phyloP scores from a whole-genome alignment of 805 yeast species.

The Barnettozyma californica region DNA sequence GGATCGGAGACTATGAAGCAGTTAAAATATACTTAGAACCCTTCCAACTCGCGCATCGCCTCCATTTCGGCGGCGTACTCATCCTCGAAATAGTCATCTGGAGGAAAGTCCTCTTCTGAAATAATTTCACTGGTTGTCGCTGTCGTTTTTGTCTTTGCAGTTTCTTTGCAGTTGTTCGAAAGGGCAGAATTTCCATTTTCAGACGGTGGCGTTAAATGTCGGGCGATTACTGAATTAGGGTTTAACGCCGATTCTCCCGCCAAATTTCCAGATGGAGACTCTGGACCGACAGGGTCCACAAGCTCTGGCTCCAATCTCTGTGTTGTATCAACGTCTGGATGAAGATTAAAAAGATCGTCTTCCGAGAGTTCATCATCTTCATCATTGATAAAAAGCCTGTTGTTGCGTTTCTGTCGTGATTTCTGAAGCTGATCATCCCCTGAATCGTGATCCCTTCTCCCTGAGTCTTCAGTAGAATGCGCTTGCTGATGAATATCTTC shows the following conservation, averaged over 20 bases:
- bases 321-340: not conserved
- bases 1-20: not conserved
- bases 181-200: not conserved
- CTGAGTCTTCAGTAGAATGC: conserved; percentile 11
- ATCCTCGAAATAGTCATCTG: conserved; percentile 15
- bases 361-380: conserved; percentile 4
- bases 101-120: conserved; percentile 4
- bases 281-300: not conserved
- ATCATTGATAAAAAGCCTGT: conserved; percentile 3
- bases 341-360: conserved; percentile 10
- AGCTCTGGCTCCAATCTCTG: not conserved
- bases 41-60: conserved; percentile 14
- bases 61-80: conserved; percentile 23
- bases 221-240: not conserved
- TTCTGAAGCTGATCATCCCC: not conserved
- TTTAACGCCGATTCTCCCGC: not conserved
- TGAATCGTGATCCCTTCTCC: not conserved
- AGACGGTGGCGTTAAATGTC: not conserved
- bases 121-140: not conserved
- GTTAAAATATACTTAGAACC: not conserved
- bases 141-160: not conserved
- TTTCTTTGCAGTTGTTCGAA: not conserved
- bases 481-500: not conserved
- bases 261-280: not conserved
- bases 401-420: conserved; percentile 16